These are phyloP conservation scores for Pulveroboletus ravenelii DNA, from an alignment of 768 basidiomycete genomes.

Conservation along the genomic window DNA sequence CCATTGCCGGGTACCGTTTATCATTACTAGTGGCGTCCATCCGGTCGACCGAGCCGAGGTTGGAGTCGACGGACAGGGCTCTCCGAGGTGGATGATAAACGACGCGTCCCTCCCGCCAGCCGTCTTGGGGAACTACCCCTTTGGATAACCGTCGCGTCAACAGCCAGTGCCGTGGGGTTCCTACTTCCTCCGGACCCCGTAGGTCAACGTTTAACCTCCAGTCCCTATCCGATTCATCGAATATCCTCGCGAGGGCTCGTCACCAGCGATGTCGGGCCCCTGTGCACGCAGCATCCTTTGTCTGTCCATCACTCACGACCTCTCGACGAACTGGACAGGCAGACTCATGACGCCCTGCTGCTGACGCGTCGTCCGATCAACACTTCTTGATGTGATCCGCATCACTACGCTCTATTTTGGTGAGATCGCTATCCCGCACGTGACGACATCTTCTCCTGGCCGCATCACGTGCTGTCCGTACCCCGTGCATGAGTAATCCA, in stretches of 20 bases:
- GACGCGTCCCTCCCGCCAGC: background rate
- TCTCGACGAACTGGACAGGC: too few relatives aligned
- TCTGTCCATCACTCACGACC: too few relatives aligned
- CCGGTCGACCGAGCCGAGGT: background rate
- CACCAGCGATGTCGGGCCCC: background rate
- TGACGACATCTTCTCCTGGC: slow-evolving; percentile 1
- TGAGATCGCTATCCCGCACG: slow-evolving; percentile 9
- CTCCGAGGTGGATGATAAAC: background rate
- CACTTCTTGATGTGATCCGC: too few relatives aligned
- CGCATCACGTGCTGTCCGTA: background rate
- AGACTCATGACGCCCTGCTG: background rate
- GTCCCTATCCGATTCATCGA: too few relatives aligned
- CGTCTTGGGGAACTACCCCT: background rate
- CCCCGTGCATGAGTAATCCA: too few relatives aligned
- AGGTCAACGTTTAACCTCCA: too few relatives aligned
- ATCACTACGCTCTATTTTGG: slow-evolving; percentile 5
- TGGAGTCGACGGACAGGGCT: background rate
- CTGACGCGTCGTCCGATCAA: too few relatives aligned
- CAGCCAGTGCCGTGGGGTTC: too few relatives aligned
- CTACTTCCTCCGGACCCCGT: too few relatives aligned
- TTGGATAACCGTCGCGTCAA: too few relatives aligned
- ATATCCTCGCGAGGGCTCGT: background rate
- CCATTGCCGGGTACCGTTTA: background rate
- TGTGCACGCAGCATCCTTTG: background rate
- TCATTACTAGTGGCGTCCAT: background rate